These are phyloP conservation scores for Nakazawaea siamensis DNA, from an alignment of 805 yeast species.

Conservation along the genomic window DNA sequence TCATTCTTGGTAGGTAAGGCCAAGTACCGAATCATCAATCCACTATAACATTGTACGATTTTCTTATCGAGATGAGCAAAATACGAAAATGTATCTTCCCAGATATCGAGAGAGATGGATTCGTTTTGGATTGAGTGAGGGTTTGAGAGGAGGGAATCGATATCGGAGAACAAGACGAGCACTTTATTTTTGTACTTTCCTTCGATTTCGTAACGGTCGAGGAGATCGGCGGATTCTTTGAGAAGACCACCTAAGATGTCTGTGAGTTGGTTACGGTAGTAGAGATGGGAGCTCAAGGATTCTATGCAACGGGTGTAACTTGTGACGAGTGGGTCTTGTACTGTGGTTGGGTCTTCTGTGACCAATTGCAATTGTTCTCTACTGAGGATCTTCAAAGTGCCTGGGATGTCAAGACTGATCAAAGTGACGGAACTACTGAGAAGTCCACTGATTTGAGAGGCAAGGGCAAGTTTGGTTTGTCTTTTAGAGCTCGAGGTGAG, in stretches of 20 bases:
- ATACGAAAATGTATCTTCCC: slow-evolving; percentile 9
- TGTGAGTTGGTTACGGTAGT: slow-evolving; percentile 78
- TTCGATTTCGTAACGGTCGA: slow-evolving; percentile 9
- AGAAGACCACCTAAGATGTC: slow-evolving; percentile 73
- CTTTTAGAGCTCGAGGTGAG: slow-evolving; percentile 28
- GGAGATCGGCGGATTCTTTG: slow-evolving; percentile 28
- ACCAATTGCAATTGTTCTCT: slow-evolving; percentile 52
- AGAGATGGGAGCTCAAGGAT: slow-evolving; percentile 67
- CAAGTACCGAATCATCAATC: slow-evolving; percentile 10
- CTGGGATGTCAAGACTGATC: slow-evolving; percentile 82
- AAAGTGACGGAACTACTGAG: slow-evolving; percentile 74
- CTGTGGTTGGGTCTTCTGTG: slow-evolving; percentile 11
- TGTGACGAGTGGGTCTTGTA: slow-evolving; percentile 22
- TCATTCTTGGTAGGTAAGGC: background rate
- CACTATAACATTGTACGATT: background rate
- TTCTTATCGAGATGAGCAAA: slow-evolving; percentile 4
- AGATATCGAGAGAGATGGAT: slow-evolving; percentile 10
- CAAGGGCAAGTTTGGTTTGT: slow-evolving; percentile 10
- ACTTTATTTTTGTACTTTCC: slow-evolving; percentile 8
- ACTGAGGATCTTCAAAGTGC: slow-evolving; percentile 28
- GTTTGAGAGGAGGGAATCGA: slow-evolving; percentile 18
- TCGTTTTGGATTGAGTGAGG: slow-evolving; percentile 10
- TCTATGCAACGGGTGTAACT: slow-evolving; percentile 53
- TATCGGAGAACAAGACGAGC: slow-evolving; percentile 16
- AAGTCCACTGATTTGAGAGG: slow-evolving; percentile 32